Evolutionary conservation across 1,284 basidiomycete genomes (phyloP).

Genomic region (Fomitopsis schrenkii): DNA sequence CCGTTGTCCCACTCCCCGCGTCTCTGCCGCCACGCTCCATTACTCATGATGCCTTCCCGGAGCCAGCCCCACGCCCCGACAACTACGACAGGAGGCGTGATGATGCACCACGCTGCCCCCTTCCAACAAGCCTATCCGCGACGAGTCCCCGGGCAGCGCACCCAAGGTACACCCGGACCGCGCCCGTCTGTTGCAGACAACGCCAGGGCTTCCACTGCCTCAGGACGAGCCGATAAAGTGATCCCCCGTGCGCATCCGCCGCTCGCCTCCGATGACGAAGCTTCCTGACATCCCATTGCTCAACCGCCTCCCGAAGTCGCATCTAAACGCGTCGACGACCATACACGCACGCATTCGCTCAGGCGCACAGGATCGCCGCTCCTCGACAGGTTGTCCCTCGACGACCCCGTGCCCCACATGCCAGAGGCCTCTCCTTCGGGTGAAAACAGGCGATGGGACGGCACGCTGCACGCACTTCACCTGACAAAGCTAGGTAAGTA

Average conservation of each 20-base stretch:
- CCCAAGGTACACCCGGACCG: neutral
- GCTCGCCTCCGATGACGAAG: constrained; percentile 4
- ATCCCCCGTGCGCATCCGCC: constrained; percentile 11
- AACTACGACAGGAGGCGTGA: constrained; percentile 7
- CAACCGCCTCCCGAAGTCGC: neutral
- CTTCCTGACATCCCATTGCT: constrained; percentile 1
- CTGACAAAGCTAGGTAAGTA: too few species aligned
- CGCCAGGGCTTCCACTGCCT: neutral
- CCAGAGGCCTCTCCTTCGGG: constrained; percentile 19
- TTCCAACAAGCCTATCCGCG: neutral
- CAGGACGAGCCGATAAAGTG: constrained; percentile 6
- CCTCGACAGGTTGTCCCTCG: constrained; percentile 33
- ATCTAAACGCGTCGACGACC: neutral
- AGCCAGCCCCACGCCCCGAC: constrained; percentile 6
- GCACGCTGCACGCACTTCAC: too few species aligned
- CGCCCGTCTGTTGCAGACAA: constrained; percentile 8
- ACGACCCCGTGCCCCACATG: constrained; percentile 7
- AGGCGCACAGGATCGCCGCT: constrained; percentile 29
- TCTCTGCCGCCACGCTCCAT: constrained; percentile 4
- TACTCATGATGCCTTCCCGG: constrained; percentile 1
- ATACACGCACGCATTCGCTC: constrained; percentile 18
- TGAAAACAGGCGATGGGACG: too few species aligned
- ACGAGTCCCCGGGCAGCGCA: neutral
- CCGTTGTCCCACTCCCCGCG: neutral
- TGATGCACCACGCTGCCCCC: neutral